Conservation (phyloP, 805 yeast genomes). For the Schwanniomyces polymorphus region DNA sequence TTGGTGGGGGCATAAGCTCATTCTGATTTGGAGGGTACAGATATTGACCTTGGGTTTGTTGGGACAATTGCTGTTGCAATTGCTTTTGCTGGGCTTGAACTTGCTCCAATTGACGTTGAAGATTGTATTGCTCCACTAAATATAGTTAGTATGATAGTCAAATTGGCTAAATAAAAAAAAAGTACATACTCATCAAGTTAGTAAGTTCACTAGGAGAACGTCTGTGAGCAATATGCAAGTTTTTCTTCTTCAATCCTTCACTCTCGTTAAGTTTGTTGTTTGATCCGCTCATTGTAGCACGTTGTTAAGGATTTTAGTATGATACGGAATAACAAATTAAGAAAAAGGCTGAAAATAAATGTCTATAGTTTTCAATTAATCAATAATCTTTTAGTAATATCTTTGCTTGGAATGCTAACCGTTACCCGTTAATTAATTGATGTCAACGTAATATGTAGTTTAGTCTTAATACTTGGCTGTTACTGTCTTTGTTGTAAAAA, state of each 20-base stretch:
- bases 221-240: constrained; percentile 91
- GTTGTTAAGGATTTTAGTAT: neutral
- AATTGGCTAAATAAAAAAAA: neutral
- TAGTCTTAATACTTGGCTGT: neutral
- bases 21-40: constrained; percentile 19
- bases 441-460: neutral
- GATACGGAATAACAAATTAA: neutral
- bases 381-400: neutral
- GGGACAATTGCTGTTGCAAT: constrained; percentile 54
- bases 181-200: constrained; percentile 61
- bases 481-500: neutral
- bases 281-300: neutral
- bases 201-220: constrained; percentile 96
- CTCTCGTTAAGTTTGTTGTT: neutral
- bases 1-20: constrained; percentile 23
- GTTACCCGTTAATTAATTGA: neutral
- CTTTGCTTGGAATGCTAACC: neutral
- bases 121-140: constrained; percentile 73
- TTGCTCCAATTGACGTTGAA: constrained; percentile 89
- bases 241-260: constrained; percentile 24
- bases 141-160: constrained; percentile 2
- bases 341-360: neutral
- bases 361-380: neutral
- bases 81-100: constrained; percentile 94
- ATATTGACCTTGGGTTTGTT: constrained; percentile 38